These are phyloP conservation scores for Pyricularia sp. DNA, from an alignment of 2,329 filamentous ascomycete genomes.

Conservation along the genomic window DNA sequence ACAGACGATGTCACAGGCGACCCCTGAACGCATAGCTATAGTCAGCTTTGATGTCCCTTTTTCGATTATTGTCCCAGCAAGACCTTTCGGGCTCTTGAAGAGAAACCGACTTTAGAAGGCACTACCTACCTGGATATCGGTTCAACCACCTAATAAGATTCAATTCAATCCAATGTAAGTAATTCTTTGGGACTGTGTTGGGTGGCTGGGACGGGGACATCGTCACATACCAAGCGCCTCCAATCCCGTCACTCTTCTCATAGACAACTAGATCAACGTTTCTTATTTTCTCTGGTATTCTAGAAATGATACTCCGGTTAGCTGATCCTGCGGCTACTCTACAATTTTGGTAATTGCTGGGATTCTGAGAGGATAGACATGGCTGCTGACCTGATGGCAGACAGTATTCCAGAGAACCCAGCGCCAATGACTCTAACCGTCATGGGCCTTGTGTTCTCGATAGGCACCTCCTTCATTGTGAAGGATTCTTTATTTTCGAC, in stretches of 20 bases:
- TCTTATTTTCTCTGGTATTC: constrained; percentile 22
- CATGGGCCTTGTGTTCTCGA: constrained; percentile 23
- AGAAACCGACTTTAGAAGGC: no score
- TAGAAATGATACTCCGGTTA: constrained; percentile 4
- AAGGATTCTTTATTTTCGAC: constrained; percentile 2
- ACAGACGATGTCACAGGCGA: constrained; percentile 28
- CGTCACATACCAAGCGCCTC: constrained; percentile 24
- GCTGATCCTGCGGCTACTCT: neutral
- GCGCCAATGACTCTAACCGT: constrained; percentile 24
- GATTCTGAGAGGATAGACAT: neutral
- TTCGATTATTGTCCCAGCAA: neutral
- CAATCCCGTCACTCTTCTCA: constrained; percentile 23
- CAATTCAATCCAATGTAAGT: neutral
- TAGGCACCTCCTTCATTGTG: constrained; percentile 16
- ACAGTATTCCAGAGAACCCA: constrained; percentile 22
- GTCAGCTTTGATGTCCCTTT: constrained; percentile 5
- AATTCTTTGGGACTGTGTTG: neutral
- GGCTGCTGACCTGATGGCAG: constrained; percentile 19
- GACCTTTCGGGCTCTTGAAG: no score
- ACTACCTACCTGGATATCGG: constrained; percentile 18
- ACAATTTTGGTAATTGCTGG: no score
- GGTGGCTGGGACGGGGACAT: no score
- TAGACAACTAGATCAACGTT: constrained; percentile 24
- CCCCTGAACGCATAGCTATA: constrained; percentile 9
- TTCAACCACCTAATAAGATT: constrained; percentile 18